Evolutionary conservation across 371 early-diverging fungal species (phyloP), one percentile per base, ranked within the genome.

Genomic region (Mucor sp.): DNA sequence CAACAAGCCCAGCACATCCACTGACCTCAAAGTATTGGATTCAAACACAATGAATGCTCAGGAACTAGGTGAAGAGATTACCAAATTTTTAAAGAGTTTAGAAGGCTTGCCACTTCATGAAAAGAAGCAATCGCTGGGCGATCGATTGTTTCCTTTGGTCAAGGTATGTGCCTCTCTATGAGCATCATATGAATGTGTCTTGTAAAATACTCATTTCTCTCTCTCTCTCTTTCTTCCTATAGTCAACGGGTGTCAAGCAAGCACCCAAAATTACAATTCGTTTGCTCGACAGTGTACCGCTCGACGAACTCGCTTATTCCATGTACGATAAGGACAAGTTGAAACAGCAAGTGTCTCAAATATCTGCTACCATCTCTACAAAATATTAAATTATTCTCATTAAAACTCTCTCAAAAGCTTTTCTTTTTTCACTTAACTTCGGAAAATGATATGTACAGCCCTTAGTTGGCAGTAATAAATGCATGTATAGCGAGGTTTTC

Each of bases 241-340:
- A 80, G 81, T 72, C 74, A 1, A 76, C 79, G 23, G 79, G 79
- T 12, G 66, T 77, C 8, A 74, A 72, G 33, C 72, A 67, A 23
- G 74, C 86, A 3, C 80, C 81, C 2, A 81, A 76, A 65, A 72
- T 84, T 30, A 83, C 83, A 12, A 81, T 85, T 25, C 74, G 68
- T 23, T 70, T 85, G 48, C 44, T 85, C 61, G 86, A 85, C 39
- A 79, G 75, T 19, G 66, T 82, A 17, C 80, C 84, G 23, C 53
- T 85, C 23, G 60, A 72, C 17, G 84, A 80, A 30, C 65, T 85
- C 28, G 86, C 86, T 44, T 77, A 78, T 69, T 56, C 69, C 7
- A 85, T 85, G 83, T 71, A 79, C 33, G 78, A 85, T 62, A 63
- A 72, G 68, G 64, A 61, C 21, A 63, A 64, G 33, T 43, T 72